Base-by-base conservation (phyloP, 2,329 filamentous ascomycete genomes). In the Endoconidiophora polonica region DNA sequence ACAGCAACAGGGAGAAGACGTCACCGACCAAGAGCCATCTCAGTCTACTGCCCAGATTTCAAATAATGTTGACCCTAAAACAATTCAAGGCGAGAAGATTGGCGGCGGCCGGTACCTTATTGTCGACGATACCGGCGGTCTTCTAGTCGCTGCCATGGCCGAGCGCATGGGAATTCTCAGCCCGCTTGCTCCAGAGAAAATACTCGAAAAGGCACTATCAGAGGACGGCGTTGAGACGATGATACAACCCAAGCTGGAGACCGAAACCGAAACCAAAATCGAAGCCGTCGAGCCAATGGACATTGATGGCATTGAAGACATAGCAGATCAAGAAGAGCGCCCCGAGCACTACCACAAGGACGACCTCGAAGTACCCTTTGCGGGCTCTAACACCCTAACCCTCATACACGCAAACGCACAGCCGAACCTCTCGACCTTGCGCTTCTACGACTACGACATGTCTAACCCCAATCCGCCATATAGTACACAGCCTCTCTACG, bases 131-230 rank as follows among this genome's bases (percentile, higher is more conserved):
- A 91, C 86, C 0, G 83, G 84, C 16, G 88, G 88, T 0, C 66
- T 94, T 22, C 64, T 94, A 5, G 79, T 87, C 2, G 87, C 85
- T 3, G 81, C 86, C 1, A 72, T 94, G 68, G 88, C 88, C 0
- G 88, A 95, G 66, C 76, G 84, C 54, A 90, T 94, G 82, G 86
- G 84, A 1, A 76, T 94, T 16, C 66, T 95, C 0, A 76, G 86
- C 53, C 63, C 59, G 3, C 50, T 61, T 1, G 61, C 67, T 7
- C 56, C 60, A 0, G 61, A 64, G 5, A 58, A 58, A 10, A 33
- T 53, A 5, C 29, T 53, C 9, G 33, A 47, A 40, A 53, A 53
- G 29, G 24, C 40, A 16, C 29, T 44, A 9, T 22, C n/a, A 10
- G 46, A 46, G 24, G 48, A 48, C 33, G 10, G 47, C 5, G 40